These are phyloP conservation scores for Isabelozyma pseudorhagii DNA, from an alignment of 805 yeast genomes.

Conservation along the genomic window DNA sequence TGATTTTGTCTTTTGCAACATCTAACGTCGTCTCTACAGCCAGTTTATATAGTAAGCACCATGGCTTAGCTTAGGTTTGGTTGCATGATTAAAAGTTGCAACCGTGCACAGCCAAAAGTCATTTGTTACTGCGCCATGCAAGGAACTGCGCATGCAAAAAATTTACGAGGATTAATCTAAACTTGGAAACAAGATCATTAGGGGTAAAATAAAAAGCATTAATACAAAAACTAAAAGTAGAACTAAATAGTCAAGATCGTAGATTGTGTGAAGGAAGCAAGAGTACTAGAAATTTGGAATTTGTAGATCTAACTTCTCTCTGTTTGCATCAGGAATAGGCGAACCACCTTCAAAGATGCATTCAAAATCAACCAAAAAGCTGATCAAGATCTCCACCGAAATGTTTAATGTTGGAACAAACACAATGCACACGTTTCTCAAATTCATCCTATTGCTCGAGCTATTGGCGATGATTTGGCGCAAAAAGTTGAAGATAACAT, in stretches of 20 bases:
- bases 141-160: too few relatives aligned
- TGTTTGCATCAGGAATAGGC: conserved; percentile 37
- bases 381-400: conserved; percentile 56
- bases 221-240: background rate
- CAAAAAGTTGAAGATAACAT: conserved; percentile 65
- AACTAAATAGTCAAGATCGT: background rate
- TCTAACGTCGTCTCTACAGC: too few relatives aligned
- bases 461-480: conserved; percentile 59
- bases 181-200: too few relatives aligned
- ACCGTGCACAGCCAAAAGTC: too few relatives aligned
- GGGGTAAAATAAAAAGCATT: background rate
- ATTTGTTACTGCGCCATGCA: too few relatives aligned
- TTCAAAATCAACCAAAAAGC: conserved; percentile 59
- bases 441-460: conserved; percentile 76
- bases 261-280: background rate
- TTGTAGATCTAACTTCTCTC: conserved; percentile 51
- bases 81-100: too few relatives aligned
- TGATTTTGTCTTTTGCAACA: background rate
- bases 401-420: conserved; percentile 78
- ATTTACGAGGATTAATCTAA: too few relatives aligned
- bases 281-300: conserved; percentile 44
- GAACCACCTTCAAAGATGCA: conserved; percentile 56
- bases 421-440: conserved; percentile 74
- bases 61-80: too few relatives aligned
- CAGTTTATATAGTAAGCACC: too few relatives aligned